These are phyloP conservation scores for Drechslerella stenobrocha DNA, from an alignment of 2,329 filamentous ascomycete genomes.

Conservation along the genomic window DNA sequence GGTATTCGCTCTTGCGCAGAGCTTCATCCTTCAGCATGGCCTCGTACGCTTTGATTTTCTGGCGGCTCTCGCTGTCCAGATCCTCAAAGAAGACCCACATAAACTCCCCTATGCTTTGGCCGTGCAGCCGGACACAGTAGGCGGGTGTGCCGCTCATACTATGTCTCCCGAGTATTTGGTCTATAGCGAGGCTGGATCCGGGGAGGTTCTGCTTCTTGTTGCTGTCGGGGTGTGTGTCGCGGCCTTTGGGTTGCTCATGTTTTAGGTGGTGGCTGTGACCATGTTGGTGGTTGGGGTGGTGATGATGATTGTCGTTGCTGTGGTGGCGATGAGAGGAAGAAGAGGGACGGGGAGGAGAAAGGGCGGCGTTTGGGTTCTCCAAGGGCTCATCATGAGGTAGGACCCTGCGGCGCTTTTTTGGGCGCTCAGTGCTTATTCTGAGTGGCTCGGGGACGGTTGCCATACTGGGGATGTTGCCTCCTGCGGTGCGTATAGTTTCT, in stretches of 20 bases:
- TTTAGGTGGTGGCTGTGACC: neutral
- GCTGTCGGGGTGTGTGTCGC: neutral
- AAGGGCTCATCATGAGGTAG: slow-evolving; percentile 14
- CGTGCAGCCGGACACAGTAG: slow-evolving; percentile 22
- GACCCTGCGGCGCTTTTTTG: slow-evolving; percentile 43
- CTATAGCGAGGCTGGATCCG: neutral
- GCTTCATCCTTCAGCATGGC: slow-evolving; percentile 12
- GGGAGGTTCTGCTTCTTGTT: neutral
- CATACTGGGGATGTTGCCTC: slow-evolving; percentile 26
- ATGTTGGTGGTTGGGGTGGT: slow-evolving; percentile 1
- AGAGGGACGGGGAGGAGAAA: neutral
- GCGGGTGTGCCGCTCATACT: slow-evolving; percentile 32
- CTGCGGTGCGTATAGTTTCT: slow-evolving; percentile 23
- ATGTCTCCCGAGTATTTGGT: slow-evolving; percentile 30
- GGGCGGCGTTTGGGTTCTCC: slow-evolving; percentile 4
- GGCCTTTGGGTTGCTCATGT: neutral
- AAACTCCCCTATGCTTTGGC: slow-evolving; percentile 1
- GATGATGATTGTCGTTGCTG: neutral
- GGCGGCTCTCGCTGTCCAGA: slow-evolving; percentile 16
- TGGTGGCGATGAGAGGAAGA: neutral
- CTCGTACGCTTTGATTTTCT: slow-evolving; percentile 32
- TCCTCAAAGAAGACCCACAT: slow-evolving; percentile 38
- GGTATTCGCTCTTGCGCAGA: neutral
- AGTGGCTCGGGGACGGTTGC: slow-evolving; percentile 15
- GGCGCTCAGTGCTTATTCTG: slow-evolving; percentile 10